Evolutionary conservation across 257 asterid species (phyloP).

Genomic region (Penstemon barbatus): DNA sequence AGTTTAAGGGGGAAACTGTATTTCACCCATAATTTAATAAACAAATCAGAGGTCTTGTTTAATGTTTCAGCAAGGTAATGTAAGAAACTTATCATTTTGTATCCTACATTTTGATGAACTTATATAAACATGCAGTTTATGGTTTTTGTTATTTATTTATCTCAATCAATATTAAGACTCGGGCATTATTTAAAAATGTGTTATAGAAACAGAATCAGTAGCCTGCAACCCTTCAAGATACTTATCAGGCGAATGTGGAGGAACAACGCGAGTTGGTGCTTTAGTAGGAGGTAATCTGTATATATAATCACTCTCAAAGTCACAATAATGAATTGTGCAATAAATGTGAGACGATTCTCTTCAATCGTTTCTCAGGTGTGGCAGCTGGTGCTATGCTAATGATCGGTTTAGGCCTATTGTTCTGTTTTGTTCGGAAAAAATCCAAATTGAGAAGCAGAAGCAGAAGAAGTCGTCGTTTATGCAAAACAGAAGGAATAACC

Average conservation of each 20-base stretch:
- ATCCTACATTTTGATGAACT: too few species aligned
- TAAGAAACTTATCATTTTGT: too few species aligned
- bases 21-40: too few species aligned
- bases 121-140: too few species aligned
- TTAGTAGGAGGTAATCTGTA: slow-evolving; percentile 62
- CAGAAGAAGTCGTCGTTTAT: slow-evolving; percentile 41
- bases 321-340: neutral
- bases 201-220: slow-evolving; percentile 41
- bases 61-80: too few species aligned
- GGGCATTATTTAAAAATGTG: neutral
- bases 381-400: slow-evolving; percentile 65
- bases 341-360: too few species aligned
- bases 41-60: too few species aligned
- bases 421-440: slow-evolving; percentile 55
- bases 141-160: too few species aligned
- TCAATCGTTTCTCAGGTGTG: slow-evolving; percentile 44
- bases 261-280: slow-evolving; percentile 71
- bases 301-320: neutral
- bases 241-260: slow-evolving; percentile 81
- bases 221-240: slow-evolving; percentile 67
- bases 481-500: slow-evolving; percentile 63
- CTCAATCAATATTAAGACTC: too few species aligned
- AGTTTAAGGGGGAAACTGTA: too few species aligned
- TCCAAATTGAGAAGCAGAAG: slow-evolving; percentile 40
- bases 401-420: slow-evolving; percentile 47